A percentile compares a stretch with the other conserved stretches of the same genome.
Conservation (phyloP, 2,329 filamentous ascomycete genomes). For the Elsinoe ampelina region DNA sequence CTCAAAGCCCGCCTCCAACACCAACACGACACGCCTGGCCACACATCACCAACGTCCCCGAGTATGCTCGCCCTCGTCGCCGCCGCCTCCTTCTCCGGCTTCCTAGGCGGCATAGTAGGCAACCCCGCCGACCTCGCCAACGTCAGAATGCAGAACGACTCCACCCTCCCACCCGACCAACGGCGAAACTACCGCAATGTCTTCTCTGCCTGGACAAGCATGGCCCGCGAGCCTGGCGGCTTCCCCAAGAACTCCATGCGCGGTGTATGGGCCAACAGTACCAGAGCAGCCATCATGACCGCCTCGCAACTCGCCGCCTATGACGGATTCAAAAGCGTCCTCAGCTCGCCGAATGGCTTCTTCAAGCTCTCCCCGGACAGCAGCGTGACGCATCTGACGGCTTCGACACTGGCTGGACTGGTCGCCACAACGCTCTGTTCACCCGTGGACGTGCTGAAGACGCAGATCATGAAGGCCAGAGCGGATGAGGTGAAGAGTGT, state of each 20-base stretch:
- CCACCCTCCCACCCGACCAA: constrained; percentile 61
- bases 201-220: constrained; percentile 73
- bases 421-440: constrained; percentile 78
- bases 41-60: constrained; percentile 54
- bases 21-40: constrained; percentile 42
- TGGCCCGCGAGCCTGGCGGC: constrained; percentile 74
- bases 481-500: constrained; percentile 46
- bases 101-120: constrained; percentile 79
- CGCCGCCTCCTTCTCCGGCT: constrained; percentile 74
- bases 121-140: constrained; percentile 96
- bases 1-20: constrained; percentile 54
- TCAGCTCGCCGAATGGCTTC: constrained; percentile 58
- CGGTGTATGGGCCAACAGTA: constrained; percentile 74
- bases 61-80: constrained; percentile 50
- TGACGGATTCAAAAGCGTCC: constrained; percentile 65
- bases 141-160: constrained; percentile 95
- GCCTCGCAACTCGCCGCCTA: constrained; percentile 76
- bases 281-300: constrained; percentile 79
- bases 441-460: constrained; percentile 85
- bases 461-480: constrained; percentile 67
- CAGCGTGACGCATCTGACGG: constrained; percentile 67
- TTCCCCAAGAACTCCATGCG: constrained; percentile 61
- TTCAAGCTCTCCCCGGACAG: constrained; percentile 39
- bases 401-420: constrained; percentile 69
- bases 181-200: constrained; percentile 85